Evolutionary conservation across 352 stramenopile species (phyloP).

Genomic region (Nothophytophthora sp.): DNA sequence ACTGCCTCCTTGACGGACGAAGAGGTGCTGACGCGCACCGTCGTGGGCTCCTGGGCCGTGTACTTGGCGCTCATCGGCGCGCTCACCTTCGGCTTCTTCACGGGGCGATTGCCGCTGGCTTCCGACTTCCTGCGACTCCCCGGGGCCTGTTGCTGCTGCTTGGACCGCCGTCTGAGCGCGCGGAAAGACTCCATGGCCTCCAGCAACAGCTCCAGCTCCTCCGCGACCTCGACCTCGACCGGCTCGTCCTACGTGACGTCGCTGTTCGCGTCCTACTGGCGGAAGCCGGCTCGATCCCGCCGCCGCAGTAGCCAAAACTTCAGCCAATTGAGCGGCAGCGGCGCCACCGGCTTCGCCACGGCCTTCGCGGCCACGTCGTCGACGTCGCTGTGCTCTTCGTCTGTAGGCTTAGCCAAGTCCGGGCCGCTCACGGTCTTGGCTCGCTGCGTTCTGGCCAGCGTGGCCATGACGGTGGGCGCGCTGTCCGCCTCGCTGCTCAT

Average conservation of each 20-base stretch:
- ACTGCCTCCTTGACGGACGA: slow-evolving; percentile 59
- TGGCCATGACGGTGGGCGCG: slow-evolving; percentile 29
- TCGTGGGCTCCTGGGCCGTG: slow-evolving; percentile 52
- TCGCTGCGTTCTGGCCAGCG: slow-evolving; percentile 31
- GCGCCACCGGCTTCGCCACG: slow-evolving; percentile 21
- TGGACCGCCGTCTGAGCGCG: slow-evolving; percentile 20
- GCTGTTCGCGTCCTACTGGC: slow-evolving; percentile 51
- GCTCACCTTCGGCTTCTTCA: slow-evolving; percentile 63
- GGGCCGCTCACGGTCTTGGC: slow-evolving; percentile 25
- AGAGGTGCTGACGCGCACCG: slow-evolving; percentile 54
- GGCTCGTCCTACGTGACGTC: slow-evolving; percentile 33
- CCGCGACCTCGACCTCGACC: slow-evolving; percentile 5
- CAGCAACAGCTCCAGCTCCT: slow-evolving; percentile 13
- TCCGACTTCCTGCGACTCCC: slow-evolving; percentile 50
- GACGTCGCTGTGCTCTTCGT: slow-evolving; percentile 22
- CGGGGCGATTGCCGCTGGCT: slow-evolving; percentile 47
- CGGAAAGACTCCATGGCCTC: slow-evolving; percentile 60
- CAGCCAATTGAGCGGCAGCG: slow-evolving; percentile 18
- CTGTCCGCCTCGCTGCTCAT: slow-evolving; percentile 51
- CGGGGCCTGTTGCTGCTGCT: slow-evolving; percentile 32
- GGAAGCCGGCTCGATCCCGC: slow-evolving; percentile 15
- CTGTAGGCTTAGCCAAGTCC: slow-evolving; percentile 27
- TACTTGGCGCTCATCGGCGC: slow-evolving; percentile 44
- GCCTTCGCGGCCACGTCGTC: slow-evolving; percentile 19
- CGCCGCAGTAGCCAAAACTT: slow-evolving; percentile 26